phyloP scores from a whole-genome alignment of 805 yeast genomes.

The Lipomyces yamanashiensis region DNA sequence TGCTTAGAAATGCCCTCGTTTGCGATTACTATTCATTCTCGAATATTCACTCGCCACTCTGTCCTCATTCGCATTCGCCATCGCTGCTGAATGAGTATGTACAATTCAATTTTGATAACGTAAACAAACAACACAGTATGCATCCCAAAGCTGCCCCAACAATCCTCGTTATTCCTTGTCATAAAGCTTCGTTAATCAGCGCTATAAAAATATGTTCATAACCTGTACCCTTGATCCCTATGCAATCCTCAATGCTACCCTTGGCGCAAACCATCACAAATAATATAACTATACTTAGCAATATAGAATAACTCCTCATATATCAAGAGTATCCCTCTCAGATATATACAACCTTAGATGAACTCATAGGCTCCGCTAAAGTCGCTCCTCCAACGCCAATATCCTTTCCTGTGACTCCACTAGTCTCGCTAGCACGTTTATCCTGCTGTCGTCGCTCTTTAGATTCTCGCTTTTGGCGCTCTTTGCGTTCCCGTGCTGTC shows the following conservation, averaged over 20 bases:
- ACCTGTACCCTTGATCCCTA: no score
- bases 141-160: no score
- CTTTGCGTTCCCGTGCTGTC: slow-evolving; percentile 35
- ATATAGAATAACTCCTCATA: neutral
- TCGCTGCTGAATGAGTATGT: no score
- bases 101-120: no score
- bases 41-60: no score
- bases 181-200: no score
- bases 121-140: neutral
- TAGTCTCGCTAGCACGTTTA: neutral
- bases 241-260: no score
- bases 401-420: neutral
- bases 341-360: slow-evolving; percentile 27
- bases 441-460: slow-evolving; percentile 23
- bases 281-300: neutral
- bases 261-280: neutral
- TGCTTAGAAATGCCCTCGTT: neutral
- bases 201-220: no score
- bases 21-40: no score
- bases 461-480: slow-evolving; percentile 35
- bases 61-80: no score
- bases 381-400: slow-evolving; percentile 1
- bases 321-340: neutral
- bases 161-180: no score
- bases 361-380: neutral